Evolutionary conservation across 345 rosid genomes (phyloP).

Genomic region (Camelina laxa): DNA sequence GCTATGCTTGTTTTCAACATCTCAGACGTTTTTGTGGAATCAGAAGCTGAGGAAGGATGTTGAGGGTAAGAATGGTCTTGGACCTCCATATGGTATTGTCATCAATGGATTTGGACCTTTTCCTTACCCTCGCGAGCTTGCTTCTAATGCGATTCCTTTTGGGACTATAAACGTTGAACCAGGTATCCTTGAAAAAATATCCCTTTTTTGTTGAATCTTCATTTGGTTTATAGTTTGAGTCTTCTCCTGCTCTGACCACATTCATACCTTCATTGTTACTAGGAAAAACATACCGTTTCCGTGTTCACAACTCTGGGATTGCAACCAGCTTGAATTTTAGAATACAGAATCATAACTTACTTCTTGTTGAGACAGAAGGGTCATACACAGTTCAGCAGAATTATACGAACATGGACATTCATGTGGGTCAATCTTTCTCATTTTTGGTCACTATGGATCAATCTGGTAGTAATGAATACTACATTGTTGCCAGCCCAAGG

Average conservation of each 20-base stretch:
- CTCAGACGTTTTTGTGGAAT: conserved; percentile 27
- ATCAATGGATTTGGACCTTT: conserved; percentile 89
- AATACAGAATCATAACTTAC: conserved; percentile 83
- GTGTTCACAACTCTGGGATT: conserved; percentile 87
- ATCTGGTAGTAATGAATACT: conserved; percentile 78
- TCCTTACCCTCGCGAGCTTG: conserved; percentile 58
- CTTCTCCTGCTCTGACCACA: background rate
- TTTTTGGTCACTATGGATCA: conserved; percentile 94
- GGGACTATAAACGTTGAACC: conserved; percentile 80
- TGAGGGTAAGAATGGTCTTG: conserved; percentile 61
- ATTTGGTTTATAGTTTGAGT: background rate
- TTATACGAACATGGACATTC: conserved; percentile 83
- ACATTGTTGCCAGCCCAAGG: conserved; percentile 84
- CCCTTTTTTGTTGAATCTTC: background rate
- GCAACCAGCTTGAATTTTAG: conserved; percentile 90
- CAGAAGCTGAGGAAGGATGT: conserved; percentile 79
- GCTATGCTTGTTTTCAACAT: background rate
- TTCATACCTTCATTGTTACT: conserved; percentile 36
- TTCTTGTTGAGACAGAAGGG: conserved; percentile 95
- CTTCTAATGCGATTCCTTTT: conserved; percentile 57
- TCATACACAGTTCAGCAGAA: conserved; percentile 90
- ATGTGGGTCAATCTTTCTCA: conserved; percentile 92
- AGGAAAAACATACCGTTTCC: conserved; percentile 85
- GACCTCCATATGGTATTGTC: conserved; percentile 78
- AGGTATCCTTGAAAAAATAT: conserved; percentile 46